A percentile compares a stretch with the other conserved stretches of the same genome.
Conservation (phyloP, 2,329 filamentous ascomycete species). For the Fusarium tuaranense region DNA sequence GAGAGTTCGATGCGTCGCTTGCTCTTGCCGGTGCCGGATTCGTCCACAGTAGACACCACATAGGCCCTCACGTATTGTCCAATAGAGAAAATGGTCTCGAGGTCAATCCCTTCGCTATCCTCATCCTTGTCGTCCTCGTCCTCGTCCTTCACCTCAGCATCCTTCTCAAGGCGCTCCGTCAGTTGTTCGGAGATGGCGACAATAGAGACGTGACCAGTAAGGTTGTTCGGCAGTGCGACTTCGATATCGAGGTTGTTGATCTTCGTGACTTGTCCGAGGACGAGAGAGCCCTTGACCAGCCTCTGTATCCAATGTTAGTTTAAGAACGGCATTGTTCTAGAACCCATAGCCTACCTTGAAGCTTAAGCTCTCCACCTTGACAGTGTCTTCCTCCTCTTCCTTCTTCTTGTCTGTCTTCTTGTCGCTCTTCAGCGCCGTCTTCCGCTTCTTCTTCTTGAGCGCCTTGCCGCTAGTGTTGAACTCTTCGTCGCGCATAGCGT, state of each 20-base stretch:
- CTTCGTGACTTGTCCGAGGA: slow-evolving; percentile 86
- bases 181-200: slow-evolving; percentile 90
- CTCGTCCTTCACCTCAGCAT: slow-evolving; percentile 64
- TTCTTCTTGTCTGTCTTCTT: slow-evolving; percentile 62
- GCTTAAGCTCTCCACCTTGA: slow-evolving; percentile 87
- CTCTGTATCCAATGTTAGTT: slow-evolving; percentile 65
- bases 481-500: slow-evolving; percentile 90
- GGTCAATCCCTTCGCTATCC: slow-evolving; percentile 72
- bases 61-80: slow-evolving; percentile 91
- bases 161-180: slow-evolving; percentile 80
- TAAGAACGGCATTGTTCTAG: slow-evolving; percentile 13
- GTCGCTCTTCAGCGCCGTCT: slow-evolving; percentile 62
- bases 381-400: slow-evolving; percentile 60
- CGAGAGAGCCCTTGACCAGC: slow-evolving; percentile 84
- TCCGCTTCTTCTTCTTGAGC: slow-evolving; percentile 68
- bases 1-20: slow-evolving; percentile 91
- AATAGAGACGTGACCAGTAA: slow-evolving; percentile 88
- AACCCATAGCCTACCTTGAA: slow-evolving; percentile 75
- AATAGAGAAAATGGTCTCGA: slow-evolving; percentile 79
- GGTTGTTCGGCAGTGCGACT: slow-evolving; percentile 90
- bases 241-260: slow-evolving; percentile 85
- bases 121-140: slow-evolving; percentile 63
- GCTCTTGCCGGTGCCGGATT: slow-evolving; percentile 69
- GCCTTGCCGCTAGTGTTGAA: slow-evolving; percentile 62
- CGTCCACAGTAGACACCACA: slow-evolving; percentile 82